These are phyloP conservation scores for Colletotrichum somersetense DNA, from an alignment of 2,329 filamentous ascomycete species.

Conservation along the genomic window DNA sequence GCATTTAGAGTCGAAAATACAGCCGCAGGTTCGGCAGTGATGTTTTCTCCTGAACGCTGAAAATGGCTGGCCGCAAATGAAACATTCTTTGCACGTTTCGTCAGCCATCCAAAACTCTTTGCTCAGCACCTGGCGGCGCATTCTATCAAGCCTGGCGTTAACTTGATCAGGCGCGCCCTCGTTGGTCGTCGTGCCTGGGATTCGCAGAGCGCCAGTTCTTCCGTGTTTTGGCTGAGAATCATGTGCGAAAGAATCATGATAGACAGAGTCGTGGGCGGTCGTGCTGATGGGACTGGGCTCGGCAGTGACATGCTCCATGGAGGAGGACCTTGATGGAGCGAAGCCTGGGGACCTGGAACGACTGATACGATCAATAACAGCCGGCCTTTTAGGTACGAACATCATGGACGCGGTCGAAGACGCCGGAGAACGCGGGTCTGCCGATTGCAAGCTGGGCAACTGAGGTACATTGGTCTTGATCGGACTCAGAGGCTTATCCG, in stretches of 20 bases:
- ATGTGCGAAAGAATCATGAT: slow-evolving; percentile 68
- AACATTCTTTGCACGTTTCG: slow-evolving; percentile 97
- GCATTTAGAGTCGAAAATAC: slow-evolving; percentile 97
- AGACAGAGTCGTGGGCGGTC: slow-evolving; percentile 69
- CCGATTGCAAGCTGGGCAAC: slow-evolving; percentile 52
- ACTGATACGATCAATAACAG: slow-evolving; percentile 68
- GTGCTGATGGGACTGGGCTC: slow-evolving; percentile 70
- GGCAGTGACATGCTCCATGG: slow-evolving; percentile 67
- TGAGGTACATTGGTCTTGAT: slow-evolving; percentile 52
- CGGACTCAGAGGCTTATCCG: slow-evolving; percentile 60
- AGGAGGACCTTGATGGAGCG: slow-evolving; percentile 68
- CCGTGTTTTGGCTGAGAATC: slow-evolving; percentile 60
- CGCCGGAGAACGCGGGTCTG: slow-evolving; percentile 49
- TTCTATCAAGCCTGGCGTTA: slow-evolving; percentile 73
- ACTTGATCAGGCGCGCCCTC: slow-evolving; percentile 71
- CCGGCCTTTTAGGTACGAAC: slow-evolving; percentile 59
- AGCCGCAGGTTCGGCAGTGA: slow-evolving; percentile 95
- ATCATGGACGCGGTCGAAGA: slow-evolving; percentile 54
- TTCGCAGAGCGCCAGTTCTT: slow-evolving; percentile 61
- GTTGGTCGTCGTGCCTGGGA: slow-evolving; percentile 68
- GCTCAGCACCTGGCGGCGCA: slow-evolving; percentile 88
- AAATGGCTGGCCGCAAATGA: slow-evolving; percentile 89
- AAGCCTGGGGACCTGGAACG: slow-evolving; percentile 58
- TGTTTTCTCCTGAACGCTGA: slow-evolving; percentile 96
- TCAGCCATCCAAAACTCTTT: slow-evolving; percentile 99